Evolutionary conservation across 1,139 yeast species (phyloP).

Genomic region (Geotrichum aggregatum): DNA sequence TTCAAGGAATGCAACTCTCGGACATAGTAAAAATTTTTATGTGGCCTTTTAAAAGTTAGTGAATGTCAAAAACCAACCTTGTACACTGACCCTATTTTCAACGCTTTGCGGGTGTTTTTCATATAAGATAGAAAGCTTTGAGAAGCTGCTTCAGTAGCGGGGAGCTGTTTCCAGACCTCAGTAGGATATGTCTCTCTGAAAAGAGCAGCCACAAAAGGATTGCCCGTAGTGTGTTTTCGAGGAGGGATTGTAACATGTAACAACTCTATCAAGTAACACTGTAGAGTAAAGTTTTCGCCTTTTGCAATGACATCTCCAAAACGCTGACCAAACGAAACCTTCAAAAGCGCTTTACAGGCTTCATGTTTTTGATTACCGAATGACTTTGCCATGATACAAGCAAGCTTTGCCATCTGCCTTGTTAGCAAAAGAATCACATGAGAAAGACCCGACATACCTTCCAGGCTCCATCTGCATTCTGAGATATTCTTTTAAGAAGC

Average conservation of each 20-base stretch:
- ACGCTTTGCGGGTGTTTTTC: background rate
- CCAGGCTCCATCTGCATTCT: conserved; percentile 19
- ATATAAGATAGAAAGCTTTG: conserved; percentile 9
- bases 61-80: background rate
- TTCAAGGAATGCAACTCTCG: conserved; percentile 5
- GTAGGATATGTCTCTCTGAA: conserved; percentile 14
- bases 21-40: conserved; percentile 7
- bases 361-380: conserved; percentile 18
- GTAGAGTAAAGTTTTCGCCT: conserved; percentile 16
- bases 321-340: conserved; percentile 1
- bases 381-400: conserved; percentile 9
- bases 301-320: conserved; percentile 15
- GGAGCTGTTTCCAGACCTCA: conserved; percentile 15
- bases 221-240: conserved; percentile 15
- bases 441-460: conserved; percentile 10
- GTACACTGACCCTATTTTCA: conserved; percentile 8
- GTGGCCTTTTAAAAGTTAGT: conserved; percentile 4
- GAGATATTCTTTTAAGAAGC: conserved; percentile 18
- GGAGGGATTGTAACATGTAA: conserved; percentile 15
- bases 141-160: conserved; percentile 8
- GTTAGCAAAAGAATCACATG: background rate
- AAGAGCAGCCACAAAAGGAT: conserved; percentile 15
- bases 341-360: conserved; percentile 17
- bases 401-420: conserved; percentile 20
- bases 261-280: conserved; percentile 19